These are phyloP conservation scores for Claviceps sp. DNA, from an alignment of 2,329 filamentous ascomycete genomes.

Conservation along the genomic window DNA sequence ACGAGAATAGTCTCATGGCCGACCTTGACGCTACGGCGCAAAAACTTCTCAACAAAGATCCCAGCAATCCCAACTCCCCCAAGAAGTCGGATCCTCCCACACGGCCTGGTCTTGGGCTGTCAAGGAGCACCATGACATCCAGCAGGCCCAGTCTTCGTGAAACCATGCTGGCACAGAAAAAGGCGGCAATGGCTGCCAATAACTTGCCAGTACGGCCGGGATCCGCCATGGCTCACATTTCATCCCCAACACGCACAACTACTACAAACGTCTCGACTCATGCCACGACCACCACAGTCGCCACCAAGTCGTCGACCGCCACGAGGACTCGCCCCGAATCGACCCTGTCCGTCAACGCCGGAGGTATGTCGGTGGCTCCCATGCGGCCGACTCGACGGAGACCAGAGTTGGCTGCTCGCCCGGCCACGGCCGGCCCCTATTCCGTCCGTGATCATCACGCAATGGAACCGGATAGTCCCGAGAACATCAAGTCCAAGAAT, in stretches of 20 bases:
- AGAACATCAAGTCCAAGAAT: slow-evolving; percentile 30
- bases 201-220: slow-evolving; percentile 44
- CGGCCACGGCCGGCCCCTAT: slow-evolving; percentile 53
- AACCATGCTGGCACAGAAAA: slow-evolving; percentile 73
- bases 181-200: slow-evolving; percentile 33
- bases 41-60: slow-evolving; percentile 67
- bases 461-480: slow-evolving; percentile 29
- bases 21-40: slow-evolving; percentile 67
- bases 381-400: slow-evolving; percentile 46
- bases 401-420: slow-evolving; percentile 43
- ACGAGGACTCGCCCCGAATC: slow-evolving; percentile 29
- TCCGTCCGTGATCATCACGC: slow-evolving; percentile 40
- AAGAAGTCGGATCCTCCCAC: slow-evolving; percentile 33
- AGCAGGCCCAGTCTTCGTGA: slow-evolving; percentile 62
- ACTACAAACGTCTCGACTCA: slow-evolving; percentile 19
- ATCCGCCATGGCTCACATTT: slow-evolving; percentile 50
- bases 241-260: slow-evolving; percentile 30
- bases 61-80: slow-evolving; percentile 63
- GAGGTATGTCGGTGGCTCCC: slow-evolving; percentile 49
- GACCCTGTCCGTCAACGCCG: slow-evolving; percentile 32
- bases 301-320: slow-evolving; percentile 20
- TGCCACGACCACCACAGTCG: slow-evolving; percentile 6
- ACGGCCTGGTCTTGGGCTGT: slow-evolving; percentile 46
- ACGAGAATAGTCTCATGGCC: slow-evolving; percentile 52
- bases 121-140: slow-evolving; percentile 45